Evolutionary conservation across 2,329 filamentous ascomycete genomes (phyloP).

Genomic region (Colletotrichum aenigma): DNA sequence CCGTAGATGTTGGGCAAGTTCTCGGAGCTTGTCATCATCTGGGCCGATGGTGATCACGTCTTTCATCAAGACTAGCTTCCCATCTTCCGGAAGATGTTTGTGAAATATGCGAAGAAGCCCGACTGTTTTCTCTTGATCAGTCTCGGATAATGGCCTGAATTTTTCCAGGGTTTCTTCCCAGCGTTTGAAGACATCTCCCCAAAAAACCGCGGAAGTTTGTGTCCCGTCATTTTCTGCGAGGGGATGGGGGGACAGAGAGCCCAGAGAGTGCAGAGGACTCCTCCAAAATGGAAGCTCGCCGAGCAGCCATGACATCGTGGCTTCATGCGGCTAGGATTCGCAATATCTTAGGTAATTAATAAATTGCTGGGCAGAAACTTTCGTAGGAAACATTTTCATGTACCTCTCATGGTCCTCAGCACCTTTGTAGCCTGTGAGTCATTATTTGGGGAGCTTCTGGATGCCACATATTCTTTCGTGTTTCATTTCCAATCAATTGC

Average conservation of each 20-base stretch:
- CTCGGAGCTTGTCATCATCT: neutral
- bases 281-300: neutral
- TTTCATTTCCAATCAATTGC: neutral
- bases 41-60: neutral
- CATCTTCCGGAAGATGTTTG: neutral
- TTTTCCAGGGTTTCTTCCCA: neutral
- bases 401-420: neutral
- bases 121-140: neutral
- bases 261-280: neutral
- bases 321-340: neutral
- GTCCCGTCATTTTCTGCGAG: neutral
- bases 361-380: neutral
- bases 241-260: neutral
- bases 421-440: neutral
- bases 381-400: neutral
- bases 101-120: neutral
- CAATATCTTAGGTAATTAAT: neutral
- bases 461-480: neutral
- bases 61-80: neutral
- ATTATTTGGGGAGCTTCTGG: neutral
- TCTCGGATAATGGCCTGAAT: neutral
- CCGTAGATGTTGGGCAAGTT: neutral
- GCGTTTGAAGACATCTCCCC: neutral
- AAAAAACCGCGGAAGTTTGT: neutral
- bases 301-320: neutral